Evolutionary conservation across 495 filamentous ascomycete genomes (phyloP).

Genomic region (Delitschia confertaspora): DNA sequence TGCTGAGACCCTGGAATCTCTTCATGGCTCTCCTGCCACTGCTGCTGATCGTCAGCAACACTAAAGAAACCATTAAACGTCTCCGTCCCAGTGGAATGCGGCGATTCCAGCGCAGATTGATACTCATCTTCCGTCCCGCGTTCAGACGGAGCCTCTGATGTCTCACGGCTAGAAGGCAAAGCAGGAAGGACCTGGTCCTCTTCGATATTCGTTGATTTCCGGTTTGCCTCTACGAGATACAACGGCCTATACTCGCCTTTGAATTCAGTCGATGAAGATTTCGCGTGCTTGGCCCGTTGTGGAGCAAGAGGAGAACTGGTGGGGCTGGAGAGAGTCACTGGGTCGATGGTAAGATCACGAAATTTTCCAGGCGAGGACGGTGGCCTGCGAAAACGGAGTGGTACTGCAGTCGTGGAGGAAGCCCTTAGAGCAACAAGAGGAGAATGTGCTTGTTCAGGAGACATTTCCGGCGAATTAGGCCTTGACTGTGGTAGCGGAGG

Average conservation of each 20-base stretch:
- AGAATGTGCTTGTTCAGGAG: slow-evolving; percentile 13
- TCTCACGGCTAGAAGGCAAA: slow-evolving; percentile 14
- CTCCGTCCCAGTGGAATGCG: slow-evolving; percentile 13
- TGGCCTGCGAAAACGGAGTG: slow-evolving; percentile 30
- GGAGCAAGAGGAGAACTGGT: slow-evolving; percentile 26
- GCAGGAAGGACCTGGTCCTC: slow-evolving; percentile 27
- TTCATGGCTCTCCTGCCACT: slow-evolving; percentile 13
- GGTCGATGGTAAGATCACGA: slow-evolving; percentile 23
- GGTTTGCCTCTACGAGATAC: slow-evolving; percentile 38
- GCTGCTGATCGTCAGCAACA: slow-evolving; percentile 5
- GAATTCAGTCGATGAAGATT: slow-evolving; percentile 32
- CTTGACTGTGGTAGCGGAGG: slow-evolving; percentile 13
- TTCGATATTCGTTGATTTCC: slow-evolving; percentile 33
- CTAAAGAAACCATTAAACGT: slow-evolving; percentile 14
- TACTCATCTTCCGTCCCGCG: slow-evolving; percentile 35
- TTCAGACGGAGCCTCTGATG: slow-evolving; percentile 24
- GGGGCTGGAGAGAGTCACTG: slow-evolving; percentile 14
- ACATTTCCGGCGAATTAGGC: slow-evolving; percentile 9
- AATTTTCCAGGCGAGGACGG: slow-evolving; percentile 20
- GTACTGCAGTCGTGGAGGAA: slow-evolving; percentile 32
- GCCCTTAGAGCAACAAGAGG: slow-evolving; percentile 11
- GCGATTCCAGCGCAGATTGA: slow-evolving; percentile 32
- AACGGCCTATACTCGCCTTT: slow-evolving; percentile 33
- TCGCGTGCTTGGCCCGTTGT: slow-evolving; percentile 18
- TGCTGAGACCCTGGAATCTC: slow-evolving; percentile 33